Percentiles rank a stretch among this genome's conserved stretches.
These are phyloP conservation scores for Letharia columbiana DNA, from an alignment of 495 filamentous ascomycete genomes.

Conservation along the genomic window DNA sequence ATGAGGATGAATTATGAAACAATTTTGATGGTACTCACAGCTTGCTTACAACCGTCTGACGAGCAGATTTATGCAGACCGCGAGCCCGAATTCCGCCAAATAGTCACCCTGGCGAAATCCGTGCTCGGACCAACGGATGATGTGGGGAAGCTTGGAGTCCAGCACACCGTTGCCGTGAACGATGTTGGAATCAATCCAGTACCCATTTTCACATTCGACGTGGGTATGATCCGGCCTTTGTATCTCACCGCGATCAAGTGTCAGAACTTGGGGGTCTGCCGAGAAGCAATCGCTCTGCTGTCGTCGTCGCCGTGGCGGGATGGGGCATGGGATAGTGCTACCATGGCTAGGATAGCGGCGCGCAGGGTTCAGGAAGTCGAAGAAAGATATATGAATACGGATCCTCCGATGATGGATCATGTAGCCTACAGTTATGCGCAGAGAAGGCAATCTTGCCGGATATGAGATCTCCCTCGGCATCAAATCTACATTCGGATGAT, in stretches of 20 bases:
- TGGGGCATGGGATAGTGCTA: slow-evolving; percentile 40
- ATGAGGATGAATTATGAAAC: slow-evolving; percentile 15
- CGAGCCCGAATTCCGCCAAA: slow-evolving; percentile 1
- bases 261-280: slow-evolving; percentile 39
- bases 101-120: slow-evolving; percentile 12
- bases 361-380: slow-evolving; percentile 4
- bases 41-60: not conserved
- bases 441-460: too few relatives aligned
- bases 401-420: not conserved
- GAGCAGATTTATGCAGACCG: slow-evolving; percentile 1
- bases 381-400: not conserved
- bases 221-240: slow-evolving; percentile 36
- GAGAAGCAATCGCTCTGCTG: slow-evolving; percentile 38
- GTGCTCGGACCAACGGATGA: slow-evolving; percentile 10
- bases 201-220: slow-evolving; percentile 7
- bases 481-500: too few relatives aligned
- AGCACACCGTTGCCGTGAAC: not conserved
- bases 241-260: slow-evolving; percentile 50
- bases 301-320: slow-evolving; percentile 38
- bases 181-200: not conserved
- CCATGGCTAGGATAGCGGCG: slow-evolving; percentile 23
- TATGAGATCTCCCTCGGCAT: too few relatives aligned
- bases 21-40: slow-evolving; percentile 7
- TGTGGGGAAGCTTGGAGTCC: not conserved
- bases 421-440: not conserved